Base-by-base conservation (phyloP, 2,329 filamentous ascomycete genomes). In the Macrophomina tecta region DNA sequence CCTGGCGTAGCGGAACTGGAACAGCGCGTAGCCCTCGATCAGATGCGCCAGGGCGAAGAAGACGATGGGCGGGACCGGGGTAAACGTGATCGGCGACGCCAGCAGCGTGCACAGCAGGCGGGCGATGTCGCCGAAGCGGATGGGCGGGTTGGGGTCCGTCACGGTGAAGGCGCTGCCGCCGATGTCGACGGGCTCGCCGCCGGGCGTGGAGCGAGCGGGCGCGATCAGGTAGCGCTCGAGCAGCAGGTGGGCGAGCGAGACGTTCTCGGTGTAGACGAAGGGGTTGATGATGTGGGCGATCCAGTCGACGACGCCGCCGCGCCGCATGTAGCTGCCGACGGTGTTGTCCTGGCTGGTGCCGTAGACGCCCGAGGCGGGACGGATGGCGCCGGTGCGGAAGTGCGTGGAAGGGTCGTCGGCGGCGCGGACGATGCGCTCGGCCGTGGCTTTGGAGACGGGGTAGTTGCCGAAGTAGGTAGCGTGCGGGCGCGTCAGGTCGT, bases 281-380 rank as follows among this genome's bases (percentile, higher is more conserved):
- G 82, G 83, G 71, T 86, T 84, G 32, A 85, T 76, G 34, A 82
- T 75, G 16, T 80, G 78, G 5, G 73, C 71, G 32, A 81, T 77
- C 80, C 83, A 86, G 52, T 80, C 82, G 8, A 30, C 61, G 7
- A 53, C 56, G 48, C 56, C 56, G 40, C 65, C 56, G 46, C 56
- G 56, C n/a, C 55, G 56, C 30, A 67, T 16, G 58, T 67, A 67
- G 45, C 32, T 62, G n/a, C 65, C 65, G 9, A 63, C 58, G 5
- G 70, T 72, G 40, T 71, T 71, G 69, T 86, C 82, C 46, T 76
- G 78, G 14, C 79, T 77, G 67, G 81, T 80, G 4, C 84, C 85
- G 69, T 86, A 87, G 53, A 87, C 81, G 34, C 79, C 82, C 69
- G 86, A 86, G 12, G 82, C 81, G 0, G 85, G 85, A 2, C 86